Evolutionary conservation across 108 stramenopile species (phyloP).

Genomic region (Skeletonema potamos): DNA sequence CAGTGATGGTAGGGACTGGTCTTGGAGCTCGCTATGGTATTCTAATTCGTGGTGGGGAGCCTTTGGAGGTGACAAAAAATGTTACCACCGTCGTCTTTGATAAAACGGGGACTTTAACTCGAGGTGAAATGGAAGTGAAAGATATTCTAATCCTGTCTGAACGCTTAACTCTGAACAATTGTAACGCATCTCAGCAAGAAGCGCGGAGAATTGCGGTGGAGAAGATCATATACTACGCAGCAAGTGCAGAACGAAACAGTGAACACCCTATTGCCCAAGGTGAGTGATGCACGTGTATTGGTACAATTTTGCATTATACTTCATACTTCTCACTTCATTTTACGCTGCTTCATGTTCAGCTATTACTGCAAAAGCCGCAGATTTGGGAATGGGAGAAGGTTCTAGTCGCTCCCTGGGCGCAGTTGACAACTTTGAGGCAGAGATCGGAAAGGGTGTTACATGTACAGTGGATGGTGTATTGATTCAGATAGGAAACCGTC

Average conservation of each 20-base stretch:
- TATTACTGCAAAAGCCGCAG: slow-evolving; percentile 37
- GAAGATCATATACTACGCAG: slow-evolving; percentile 48
- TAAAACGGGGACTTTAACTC: slow-evolving; percentile 80
- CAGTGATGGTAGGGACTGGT: slow-evolving; percentile 86
- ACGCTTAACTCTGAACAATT: slow-evolving; percentile 7
- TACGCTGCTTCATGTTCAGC: slow-evolving; percentile 18
- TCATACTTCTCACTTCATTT: background rate
- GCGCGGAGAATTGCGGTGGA: slow-evolving; percentile 36
- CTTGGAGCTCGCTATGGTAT: slow-evolving; percentile 85
- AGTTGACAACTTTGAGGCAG: slow-evolving; percentile 45
- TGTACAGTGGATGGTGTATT: slow-evolving; percentile 54
- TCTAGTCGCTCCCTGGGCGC: slow-evolving; percentile 20
- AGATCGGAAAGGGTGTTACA: slow-evolving; percentile 80
- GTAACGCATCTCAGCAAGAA: background rate
- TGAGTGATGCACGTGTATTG: slow-evolving; percentile 1
- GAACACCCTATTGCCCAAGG: slow-evolving; percentile 65
- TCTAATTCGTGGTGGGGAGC: slow-evolving; percentile 88
- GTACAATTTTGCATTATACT: background rate
- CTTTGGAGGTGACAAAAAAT: slow-evolving; percentile 67
- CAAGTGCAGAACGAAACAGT: slow-evolving; percentile 57
- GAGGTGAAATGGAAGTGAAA: slow-evolving; percentile 37
- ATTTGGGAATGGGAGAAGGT: slow-evolving; percentile 42
- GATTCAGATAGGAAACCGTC: slow-evolving; percentile 78
- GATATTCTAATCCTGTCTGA: slow-evolving; percentile 44
- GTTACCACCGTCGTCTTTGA: slow-evolving; percentile 82